Percentiles rank a stretch among this genome's conserved stretches.
Evolutionary conservation across 2,329 filamentous ascomycete species (phyloP).

Genomic region (Neofusicoccum cordaticola): DNA sequence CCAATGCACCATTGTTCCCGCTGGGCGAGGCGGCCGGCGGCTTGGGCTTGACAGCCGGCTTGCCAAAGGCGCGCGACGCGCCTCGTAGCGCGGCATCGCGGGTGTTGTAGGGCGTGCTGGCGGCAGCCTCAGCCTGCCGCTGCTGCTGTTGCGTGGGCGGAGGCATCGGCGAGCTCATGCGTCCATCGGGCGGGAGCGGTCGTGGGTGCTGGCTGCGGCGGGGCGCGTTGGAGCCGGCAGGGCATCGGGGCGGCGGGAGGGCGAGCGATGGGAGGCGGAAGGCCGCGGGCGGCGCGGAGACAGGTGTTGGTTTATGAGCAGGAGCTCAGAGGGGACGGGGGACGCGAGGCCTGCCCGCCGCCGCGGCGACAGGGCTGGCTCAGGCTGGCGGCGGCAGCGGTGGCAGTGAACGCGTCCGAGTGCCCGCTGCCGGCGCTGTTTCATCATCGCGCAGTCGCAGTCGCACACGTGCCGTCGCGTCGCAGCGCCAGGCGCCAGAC

Average conservation of each 20-base stretch:
- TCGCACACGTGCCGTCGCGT: slow-evolving; percentile 5
- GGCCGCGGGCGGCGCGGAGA: background rate
- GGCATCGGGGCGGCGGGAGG: slow-evolving; percentile 1
- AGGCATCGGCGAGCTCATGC: slow-evolving; percentile 35
- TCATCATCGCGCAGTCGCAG: background rate
- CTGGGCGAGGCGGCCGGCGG: slow-evolving; percentile 39
- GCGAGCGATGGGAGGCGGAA: background rate
- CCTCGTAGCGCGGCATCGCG: slow-evolving; percentile 49
- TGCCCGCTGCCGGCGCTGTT: background rate
- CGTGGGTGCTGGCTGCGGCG: background rate
- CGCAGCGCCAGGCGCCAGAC: background rate
- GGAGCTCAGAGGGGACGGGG: background rate
- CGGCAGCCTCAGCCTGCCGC: slow-evolving; percentile 33
- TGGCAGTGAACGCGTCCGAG: background rate
- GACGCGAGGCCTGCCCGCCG: background rate
- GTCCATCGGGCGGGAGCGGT: slow-evolving; percentile 31
- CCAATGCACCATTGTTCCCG: slow-evolving; percentile 42
- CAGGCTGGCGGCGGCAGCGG: background rate
- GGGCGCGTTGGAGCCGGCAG: background rate
- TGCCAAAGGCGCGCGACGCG: slow-evolving; percentile 49
- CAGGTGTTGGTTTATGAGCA: background rate
- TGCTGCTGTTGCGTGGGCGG: slow-evolving; percentile 29
- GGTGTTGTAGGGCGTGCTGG: slow-evolving; percentile 37
- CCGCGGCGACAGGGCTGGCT: too few relatives aligned
- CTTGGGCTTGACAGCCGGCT: slow-evolving; percentile 42